These are phyloP conservation scores for Lachancea meyersii DNA, from an alignment of 805 yeast species.

Conservation along the genomic window DNA sequence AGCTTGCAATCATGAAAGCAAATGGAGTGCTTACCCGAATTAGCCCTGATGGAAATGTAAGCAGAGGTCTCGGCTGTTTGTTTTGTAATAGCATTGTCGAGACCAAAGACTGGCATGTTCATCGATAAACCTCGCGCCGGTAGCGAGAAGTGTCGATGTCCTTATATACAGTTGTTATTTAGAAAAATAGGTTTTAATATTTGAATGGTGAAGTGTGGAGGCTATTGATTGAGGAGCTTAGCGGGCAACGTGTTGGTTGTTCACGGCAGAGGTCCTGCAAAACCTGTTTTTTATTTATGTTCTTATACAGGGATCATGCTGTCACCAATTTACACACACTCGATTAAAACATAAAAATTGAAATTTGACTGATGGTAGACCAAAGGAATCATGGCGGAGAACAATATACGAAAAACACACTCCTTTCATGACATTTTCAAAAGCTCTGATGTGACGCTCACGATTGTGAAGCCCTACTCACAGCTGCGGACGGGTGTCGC, in stretches of 20 bases:
- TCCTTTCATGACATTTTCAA: too few relatives aligned
- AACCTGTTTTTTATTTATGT: too few relatives aligned
- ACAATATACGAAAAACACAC: too few relatives aligned
- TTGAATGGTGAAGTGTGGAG: too few relatives aligned
- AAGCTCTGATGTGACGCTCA: too few relatives aligned
- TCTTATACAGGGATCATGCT: too few relatives aligned
- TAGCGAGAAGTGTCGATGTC: background rate
- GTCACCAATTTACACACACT: background rate
- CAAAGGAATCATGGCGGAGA: too few relatives aligned
- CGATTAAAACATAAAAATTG: background rate
- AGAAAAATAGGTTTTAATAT: background rate
- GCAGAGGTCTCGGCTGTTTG: conserved; percentile 45
- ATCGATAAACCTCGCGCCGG: conserved; percentile 4
- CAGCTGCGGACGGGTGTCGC: background rate
- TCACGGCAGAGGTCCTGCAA: too few relatives aligned
- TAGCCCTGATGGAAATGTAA: conserved; percentile 26
- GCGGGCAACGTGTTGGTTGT: background rate
- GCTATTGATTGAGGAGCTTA: too few relatives aligned
- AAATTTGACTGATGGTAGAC: too few relatives aligned
- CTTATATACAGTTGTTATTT: background rate
- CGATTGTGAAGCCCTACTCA: background rate
- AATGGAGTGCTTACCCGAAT: conserved; percentile 45
- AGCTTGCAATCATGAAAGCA: conserved; percentile 80
- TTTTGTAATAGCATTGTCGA: conserved; percentile 29
- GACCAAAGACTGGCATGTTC: background rate